These are phyloP conservation scores for Tardiomyces depauwii DNA, from an alignment of 1,139 yeast genomes.

Conservation along the genomic window DNA sequence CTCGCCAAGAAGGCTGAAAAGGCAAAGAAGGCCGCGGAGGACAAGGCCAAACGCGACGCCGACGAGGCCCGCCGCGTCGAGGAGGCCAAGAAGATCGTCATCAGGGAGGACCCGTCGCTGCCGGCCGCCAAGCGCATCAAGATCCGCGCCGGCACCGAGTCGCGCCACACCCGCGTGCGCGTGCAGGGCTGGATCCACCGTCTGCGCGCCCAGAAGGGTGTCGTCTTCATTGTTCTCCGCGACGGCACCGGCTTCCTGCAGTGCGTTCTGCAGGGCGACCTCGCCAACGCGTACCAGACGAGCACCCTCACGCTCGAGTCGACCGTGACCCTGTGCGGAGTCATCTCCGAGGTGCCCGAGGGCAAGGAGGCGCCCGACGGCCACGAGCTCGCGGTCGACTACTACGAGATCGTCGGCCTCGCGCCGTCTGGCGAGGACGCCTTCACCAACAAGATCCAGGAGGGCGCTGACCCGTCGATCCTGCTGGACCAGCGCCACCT, in stretches of 20 bases:
- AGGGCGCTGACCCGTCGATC: conserved; percentile 86
- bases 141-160: conserved; percentile 41
- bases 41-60: conserved; percentile 46
- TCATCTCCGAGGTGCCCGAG: conserved; percentile 73
- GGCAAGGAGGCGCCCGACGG: conserved; percentile 98
- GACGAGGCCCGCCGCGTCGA: conserved; percentile 65
- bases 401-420: conserved; percentile 74
- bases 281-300: conserved; percentile 85
- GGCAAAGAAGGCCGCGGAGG: conserved; percentile 54
- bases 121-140: conserved; percentile 63
- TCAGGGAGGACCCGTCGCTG: conserved; percentile 59
- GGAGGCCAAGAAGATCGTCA: conserved; percentile 57
- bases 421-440: conserved; percentile 98
- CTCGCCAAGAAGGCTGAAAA: conserved; percentile 82
- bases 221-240: conserved; percentile 82
- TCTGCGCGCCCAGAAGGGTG: conserved; percentile 83
- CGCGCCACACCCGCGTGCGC: conserved; percentile 50
- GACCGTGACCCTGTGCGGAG: conserved; percentile 71
- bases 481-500: conserved; percentile 92
- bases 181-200: conserved; percentile 97
- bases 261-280: conserved; percentile 77
- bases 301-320: conserved; percentile 80
- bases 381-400: conserved; percentile 86
- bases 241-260: conserved; percentile 93
- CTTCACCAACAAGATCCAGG: conserved; percentile 87